Evolutionary conservation across 345 rosid species (phyloP).

Genomic region (Syzygium aqueum): DNA sequence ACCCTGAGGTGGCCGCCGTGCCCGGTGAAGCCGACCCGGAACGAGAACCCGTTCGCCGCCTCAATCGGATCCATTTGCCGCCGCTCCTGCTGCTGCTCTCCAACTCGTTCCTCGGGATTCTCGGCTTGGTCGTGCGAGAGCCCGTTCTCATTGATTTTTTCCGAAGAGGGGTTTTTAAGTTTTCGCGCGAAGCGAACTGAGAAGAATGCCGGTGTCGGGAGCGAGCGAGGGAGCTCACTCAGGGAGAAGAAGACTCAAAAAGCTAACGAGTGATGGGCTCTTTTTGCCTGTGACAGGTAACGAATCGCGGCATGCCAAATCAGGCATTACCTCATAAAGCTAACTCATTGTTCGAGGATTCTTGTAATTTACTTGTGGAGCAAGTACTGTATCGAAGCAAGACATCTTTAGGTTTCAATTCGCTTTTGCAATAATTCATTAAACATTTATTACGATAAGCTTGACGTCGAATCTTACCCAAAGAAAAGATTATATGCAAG

Average conservation of each 20-base stretch:
- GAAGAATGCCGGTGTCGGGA: not conserved
- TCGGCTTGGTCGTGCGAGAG: not conserved
- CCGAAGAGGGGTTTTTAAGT: not conserved
- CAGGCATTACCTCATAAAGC: not conserved
- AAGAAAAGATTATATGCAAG: not conserved
- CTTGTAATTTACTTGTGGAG: not conserved
- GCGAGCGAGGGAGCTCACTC: not conserved
- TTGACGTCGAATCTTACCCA: not conserved
- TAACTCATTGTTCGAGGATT: not conserved
- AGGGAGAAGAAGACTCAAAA: not conserved
- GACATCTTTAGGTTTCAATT: not conserved
- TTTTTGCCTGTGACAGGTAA: not conserved
- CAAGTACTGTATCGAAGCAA: not conserved
- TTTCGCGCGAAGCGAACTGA: not conserved
- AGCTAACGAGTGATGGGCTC: not conserved
- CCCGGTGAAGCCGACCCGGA: slow-evolving; percentile 89
- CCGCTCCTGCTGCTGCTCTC: slow-evolving; percentile 10
- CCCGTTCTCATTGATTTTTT: slow-evolving; percentile 1
- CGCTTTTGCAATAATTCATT: not conserved
- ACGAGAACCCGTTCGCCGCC: slow-evolving; percentile 59
- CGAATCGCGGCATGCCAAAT: not conserved
- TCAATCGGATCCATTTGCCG: slow-evolving; percentile 47
- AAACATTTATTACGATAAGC: not conserved
- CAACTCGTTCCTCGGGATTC: slow-evolving; percentile 13
- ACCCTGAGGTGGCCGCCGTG: slow-evolving; percentile 85